Base-by-base conservation (phyloP, 768 basidiomycete genomes). In the Kondoa subrosea region DNA sequence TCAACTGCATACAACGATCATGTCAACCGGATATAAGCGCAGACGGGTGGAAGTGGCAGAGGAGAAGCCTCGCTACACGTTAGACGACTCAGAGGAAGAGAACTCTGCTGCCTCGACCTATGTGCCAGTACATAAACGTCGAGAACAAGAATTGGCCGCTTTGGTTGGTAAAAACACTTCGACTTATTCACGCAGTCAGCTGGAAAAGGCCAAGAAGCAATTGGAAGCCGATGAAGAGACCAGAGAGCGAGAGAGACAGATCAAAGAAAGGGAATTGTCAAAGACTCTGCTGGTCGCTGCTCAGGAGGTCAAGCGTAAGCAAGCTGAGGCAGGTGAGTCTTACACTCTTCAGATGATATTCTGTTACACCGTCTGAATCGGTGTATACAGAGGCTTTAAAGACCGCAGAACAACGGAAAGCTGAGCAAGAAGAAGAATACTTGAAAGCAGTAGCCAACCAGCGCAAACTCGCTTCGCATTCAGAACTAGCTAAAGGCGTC, bases 401-500 rank as follows among this genome's bases (percentile, higher is more conserved):
- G 80, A 87, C 87, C 4, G 87, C 84, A 3, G 82, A 81, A n/a
- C 86, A 97, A 78, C 88, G 87, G 74, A 85, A 82, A 3, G 86
- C 87, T 66, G 95, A 95, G 76, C 85, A 81, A 60, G 95, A 99
- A 75, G 89, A 87, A 3, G 87, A 90, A 87, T 99, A 63, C 78
- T 97, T 30, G 12, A 87, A 87, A 60, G 92, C 93, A 16, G 77
- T 77, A 50, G 88, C 89, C 34, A 88, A 86, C 70, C 82, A 91
- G 73, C 82, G 88, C 76, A 93, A 91, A 76, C 83, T 99, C 15
- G 91, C 89, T 0, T 91, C 91, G 2, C 91, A 91, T 73, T 80
- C 89, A 74, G 95, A 99, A 76, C 79, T 97, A 33, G 93, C 95
- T 1, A 85, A 90, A 75, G 95, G 93, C 4, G 91, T 95, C 57